Conservation (phyloP, 2,329 filamentous ascomycete genomes). For the Cladobotryum mycophilum region DNA sequence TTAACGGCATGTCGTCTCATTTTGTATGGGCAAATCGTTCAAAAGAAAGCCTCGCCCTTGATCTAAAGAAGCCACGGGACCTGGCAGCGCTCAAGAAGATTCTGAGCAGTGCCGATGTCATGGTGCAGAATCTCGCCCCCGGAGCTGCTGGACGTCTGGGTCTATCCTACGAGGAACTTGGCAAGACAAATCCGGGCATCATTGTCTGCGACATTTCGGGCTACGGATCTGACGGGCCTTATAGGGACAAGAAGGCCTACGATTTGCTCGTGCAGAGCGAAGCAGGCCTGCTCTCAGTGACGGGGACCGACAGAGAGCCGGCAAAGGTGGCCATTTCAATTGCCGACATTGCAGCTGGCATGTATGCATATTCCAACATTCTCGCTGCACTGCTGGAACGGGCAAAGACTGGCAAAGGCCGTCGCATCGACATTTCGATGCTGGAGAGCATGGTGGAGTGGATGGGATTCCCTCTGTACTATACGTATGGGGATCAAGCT, state of each 20-base stretch:
- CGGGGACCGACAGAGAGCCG: slow-evolving; percentile 37
- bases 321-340: slow-evolving; percentile 49
- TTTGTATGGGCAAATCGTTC: slow-evolving; percentile 52
- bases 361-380: slow-evolving; percentile 47
- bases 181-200: slow-evolving; percentile 34
- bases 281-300: slow-evolving; percentile 45
- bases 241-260: slow-evolving; percentile 49
- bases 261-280: slow-evolving; percentile 50
- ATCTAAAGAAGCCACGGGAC: slow-evolving; percentile 40
- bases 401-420: slow-evolving; percentile 41
- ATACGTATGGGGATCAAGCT: slow-evolving; percentile 39
- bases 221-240: slow-evolving; percentile 45
- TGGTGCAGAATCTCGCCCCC: slow-evolving; percentile 49
- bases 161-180: slow-evolving; percentile 38
- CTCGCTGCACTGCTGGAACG: slow-evolving; percentile 44
- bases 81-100: slow-evolving; percentile 37
- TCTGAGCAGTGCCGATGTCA: slow-evolving; percentile 39
- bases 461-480: slow-evolving; percentile 53
- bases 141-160: slow-evolving; percentile 43
- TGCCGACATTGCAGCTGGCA: slow-evolving; percentile 47
- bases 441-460: slow-evolving; percentile 53
- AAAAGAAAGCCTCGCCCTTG: slow-evolving; percentile 46
- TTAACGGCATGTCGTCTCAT: slow-evolving; percentile 44
- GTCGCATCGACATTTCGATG: slow-evolving; percentile 50
- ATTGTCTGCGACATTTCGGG: slow-evolving; percentile 52